Evolutionary conservation across 2,329 filamentous ascomycete genomes (phyloP), one percentile per base, ranked within the genome.

Genomic region (Nothophaeocryptopus gaeumannii): DNA sequence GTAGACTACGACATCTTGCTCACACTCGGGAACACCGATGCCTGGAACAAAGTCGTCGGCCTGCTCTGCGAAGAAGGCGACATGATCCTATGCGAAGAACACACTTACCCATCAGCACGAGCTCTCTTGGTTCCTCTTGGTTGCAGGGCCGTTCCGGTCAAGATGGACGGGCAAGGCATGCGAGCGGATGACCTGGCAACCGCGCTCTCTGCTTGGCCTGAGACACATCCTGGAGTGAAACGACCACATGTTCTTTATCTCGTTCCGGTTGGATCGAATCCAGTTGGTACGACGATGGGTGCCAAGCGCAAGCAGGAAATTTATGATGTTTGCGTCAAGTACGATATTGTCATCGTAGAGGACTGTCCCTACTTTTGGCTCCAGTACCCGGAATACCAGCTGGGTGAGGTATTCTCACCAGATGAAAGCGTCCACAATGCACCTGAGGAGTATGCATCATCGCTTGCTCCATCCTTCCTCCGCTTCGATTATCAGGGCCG

Each of bases 91-190:
- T 37, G 33, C 34, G 43, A 45, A 34, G 43, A 45, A 30, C 16
- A 29, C n/a, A 45, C 43, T 8, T 45, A 45, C 16, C 43, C 43
- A 9, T 45, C 43, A 11, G 33, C 43, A 11, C 43, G 38, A 13
- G 43, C 43, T 39, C 33, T 45, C 34, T 45, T 33, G 43, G 16
- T 45, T 15, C 43, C 43, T 7, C 20, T 45, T 33, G 43, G 43
- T 14, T 45, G 43, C 34, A 38, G 38, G n/a, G 43, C 43, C 14
- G 43, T 35, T 9, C 43, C 43, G 3, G 13, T 45, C 16, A 37
- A 45, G 12, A 45, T 45, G 43, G 43, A 45, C 14, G 43, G 43
- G 3, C 14, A 45, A 31, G 43, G 43, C 5, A n/a, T 45, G 34
- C 33, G 43, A n/a, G 43, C 43, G 4, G 43, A 45, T 32, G 13